Base-by-base conservation (phyloP, 805 yeast genomes). In the Candida orba region DNA sequence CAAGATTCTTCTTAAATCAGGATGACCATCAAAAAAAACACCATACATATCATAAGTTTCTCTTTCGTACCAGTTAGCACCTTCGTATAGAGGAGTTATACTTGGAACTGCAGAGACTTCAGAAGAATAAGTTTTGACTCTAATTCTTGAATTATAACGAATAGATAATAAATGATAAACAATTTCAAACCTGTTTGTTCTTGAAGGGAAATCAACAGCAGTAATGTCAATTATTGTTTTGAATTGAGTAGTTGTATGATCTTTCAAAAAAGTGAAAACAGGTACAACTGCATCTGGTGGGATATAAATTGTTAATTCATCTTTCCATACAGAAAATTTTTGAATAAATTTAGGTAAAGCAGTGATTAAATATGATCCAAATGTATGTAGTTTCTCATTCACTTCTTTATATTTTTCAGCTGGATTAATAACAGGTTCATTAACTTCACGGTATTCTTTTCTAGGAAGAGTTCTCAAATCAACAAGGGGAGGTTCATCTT, bases 1-100 rank as follows among this genome's bases (percentile, higher is more conserved):
- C 79, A 86, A 76, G 64, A 86, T 85, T 68, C 95, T 75, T 68
- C 95, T 79, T 60, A 86, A 72, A 65, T 86, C 95, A 6, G 95
- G 95, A 65, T 87, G 95, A 47, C 83, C 86, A 65, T 84, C 91
- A 59, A 87, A 87, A 66, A 85, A 85, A 46, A 87, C 77, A 36
- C 95, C 95, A 62, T 76, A 87, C 76, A 87, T 71, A 63, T 87
- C 95, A 63, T 84, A 87, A 13, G 93, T 79, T 64, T 87, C 95
- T 62, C 95, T 76, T 68, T 87, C 95, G 62, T 76, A 83, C 95
- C 95, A 87, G 68, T 87, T 86, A 51, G 88, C 83, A 47, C 95
- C 95, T 60, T 80, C 79, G 63, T 66, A 85, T 41, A 87, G 57
- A 14, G 79, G 76, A n/a, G 82, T 79, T 49, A 83, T 65, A 45